phyloP scores from a whole-genome alignment of 2,329 filamentous ascomycete species.

The Aspergillus tamarii region DNA sequence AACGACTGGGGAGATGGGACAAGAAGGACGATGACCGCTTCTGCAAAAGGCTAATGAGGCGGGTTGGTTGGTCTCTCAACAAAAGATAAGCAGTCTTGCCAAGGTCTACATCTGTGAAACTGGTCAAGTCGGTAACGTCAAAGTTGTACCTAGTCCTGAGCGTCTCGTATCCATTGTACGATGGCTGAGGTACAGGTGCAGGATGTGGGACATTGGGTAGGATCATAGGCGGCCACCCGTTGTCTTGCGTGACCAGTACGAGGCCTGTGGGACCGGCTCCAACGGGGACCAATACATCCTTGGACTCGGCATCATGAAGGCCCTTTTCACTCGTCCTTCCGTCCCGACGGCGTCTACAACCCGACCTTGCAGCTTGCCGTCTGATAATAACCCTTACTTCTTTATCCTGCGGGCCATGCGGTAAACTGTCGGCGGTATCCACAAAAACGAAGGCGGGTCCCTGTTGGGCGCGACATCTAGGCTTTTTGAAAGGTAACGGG shows the following conservation, averaged over 20 bases:
- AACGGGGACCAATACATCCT: neutral
- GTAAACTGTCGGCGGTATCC: neutral
- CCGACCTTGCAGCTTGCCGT: slow-evolving; percentile 2
- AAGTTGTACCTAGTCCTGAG: neutral
- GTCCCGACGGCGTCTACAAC: neutral
- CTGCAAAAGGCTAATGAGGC: slow-evolving; percentile 3
- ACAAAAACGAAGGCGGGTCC: too few species aligned
- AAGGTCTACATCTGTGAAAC: slow-evolving; percentile 6
- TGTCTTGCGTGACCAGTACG: neutral
- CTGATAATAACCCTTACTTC: neutral
- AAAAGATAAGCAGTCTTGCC: neutral
- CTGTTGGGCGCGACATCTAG: too few species aligned
- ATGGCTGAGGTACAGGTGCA: neutral
- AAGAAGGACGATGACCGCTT: neutral
- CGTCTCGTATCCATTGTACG: neutral
- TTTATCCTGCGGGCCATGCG: neutral
- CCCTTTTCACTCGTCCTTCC: neutral
- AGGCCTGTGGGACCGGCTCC: neutral
- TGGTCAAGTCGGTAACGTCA: slow-evolving; percentile 3
- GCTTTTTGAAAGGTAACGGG: too few species aligned
- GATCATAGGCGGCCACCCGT: neutral
- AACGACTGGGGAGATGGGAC: neutral
- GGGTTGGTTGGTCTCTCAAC: neutral
- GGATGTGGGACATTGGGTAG: neutral
- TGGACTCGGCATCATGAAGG: neutral